Evolutionary conservation across 2,329 filamentous ascomycete species (phyloP).

Genomic region (Claviceps purpurea): DNA sequence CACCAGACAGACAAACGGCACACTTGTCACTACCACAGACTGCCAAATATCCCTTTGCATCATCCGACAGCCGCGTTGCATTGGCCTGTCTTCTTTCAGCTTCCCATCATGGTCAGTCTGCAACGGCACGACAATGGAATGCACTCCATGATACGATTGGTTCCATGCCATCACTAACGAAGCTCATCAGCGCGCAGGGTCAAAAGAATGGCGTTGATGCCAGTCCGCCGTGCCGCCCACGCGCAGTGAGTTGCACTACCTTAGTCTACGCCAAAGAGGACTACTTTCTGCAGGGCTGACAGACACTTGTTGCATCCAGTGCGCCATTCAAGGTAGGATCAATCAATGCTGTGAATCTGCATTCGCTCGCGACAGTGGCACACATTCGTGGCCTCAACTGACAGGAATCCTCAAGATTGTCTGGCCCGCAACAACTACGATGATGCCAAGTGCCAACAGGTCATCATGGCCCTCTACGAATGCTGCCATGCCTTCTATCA

Average conservation of each 20-base stretch:
- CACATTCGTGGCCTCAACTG: not conserved
- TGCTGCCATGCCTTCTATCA: slow-evolving; percentile 88
- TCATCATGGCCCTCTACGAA: slow-evolving; percentile 79
- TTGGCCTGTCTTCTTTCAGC: no score
- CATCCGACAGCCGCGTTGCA: no score
- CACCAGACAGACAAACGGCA: no score
- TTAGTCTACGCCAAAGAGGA: no score
- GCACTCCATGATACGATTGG: no score
- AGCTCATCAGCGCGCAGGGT: slow-evolving; percentile 1
- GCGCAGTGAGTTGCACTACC: slow-evolving; percentile 54
- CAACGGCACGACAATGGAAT: no score
- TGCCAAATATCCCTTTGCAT: no score
- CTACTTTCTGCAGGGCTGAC: slow-evolving; percentile 1
- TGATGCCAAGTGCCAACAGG: slow-evolving; percentile 64
- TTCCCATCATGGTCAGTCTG: no score
- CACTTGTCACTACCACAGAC: no score
- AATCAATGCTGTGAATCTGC: not conserved
- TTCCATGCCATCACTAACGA: not conserved
- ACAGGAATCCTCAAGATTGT: slow-evolving; percentile 48
- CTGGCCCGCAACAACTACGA: slow-evolving; percentile 73
- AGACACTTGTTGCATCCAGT: slow-evolving; percentile 34
- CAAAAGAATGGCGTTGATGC: slow-evolving; percentile 58
- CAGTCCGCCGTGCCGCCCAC: slow-evolving; percentile 72
- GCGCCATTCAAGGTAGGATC: slow-evolving; percentile 69
- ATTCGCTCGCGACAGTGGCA: not conserved